Percentiles rank a stretch among this genome's conserved stretches.
These are phyloP conservation scores for Saccharomyces hybrid DNA, from an alignment of 1,139 yeast species.

Conservation along the genomic window DNA sequence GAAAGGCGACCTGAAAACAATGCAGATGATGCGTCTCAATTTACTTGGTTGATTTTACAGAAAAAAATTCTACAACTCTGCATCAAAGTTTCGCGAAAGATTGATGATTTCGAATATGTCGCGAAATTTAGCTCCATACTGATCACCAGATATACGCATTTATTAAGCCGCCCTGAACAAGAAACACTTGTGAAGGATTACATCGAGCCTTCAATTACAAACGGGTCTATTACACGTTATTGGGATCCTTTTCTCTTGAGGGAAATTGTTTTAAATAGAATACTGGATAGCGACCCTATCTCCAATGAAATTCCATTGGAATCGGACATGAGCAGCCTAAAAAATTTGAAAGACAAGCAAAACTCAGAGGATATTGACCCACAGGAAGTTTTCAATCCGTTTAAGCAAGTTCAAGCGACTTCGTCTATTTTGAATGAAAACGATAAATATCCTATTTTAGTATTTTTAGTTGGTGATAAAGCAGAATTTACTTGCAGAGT, in stretches of 20 bases:
- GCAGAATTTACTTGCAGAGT: constrained; percentile 48
- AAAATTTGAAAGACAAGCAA: neutral
- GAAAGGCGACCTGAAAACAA: constrained; percentile 24
- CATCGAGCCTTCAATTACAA: constrained; percentile 21
- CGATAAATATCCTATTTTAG: constrained; percentile 10
- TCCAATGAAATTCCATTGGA: constrained; percentile 15
- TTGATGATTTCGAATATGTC: constrained; percentile 42
- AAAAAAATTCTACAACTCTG: constrained; percentile 51
- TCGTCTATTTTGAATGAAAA: constrained; percentile 14
- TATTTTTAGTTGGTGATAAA: constrained; percentile 47
- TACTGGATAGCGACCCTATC: constrained; percentile 8
- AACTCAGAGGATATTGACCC: constrained; percentile 6
- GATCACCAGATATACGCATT: constrained; percentile 48
- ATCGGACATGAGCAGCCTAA: constrained; percentile 3
- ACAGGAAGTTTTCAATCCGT: constrained; percentile 29
- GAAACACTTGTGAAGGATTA: constrained; percentile 24
- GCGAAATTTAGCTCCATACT: constrained; percentile 45
- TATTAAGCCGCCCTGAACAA: constrained; percentile 47
- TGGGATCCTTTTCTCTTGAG: constrained; percentile 71
- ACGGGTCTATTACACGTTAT: constrained; percentile 34
- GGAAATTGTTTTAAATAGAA: constrained; percentile 36
- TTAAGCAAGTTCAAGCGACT: constrained; percentile 13
- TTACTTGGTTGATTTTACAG: constrained; percentile 53
- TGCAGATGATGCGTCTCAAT: constrained; percentile 15
- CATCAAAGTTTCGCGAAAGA: constrained; percentile 45